phyloP scores from a whole-genome alignment of 2,329 filamentous ascomycete species.

The Purpureocillium takamizusanense region DNA sequence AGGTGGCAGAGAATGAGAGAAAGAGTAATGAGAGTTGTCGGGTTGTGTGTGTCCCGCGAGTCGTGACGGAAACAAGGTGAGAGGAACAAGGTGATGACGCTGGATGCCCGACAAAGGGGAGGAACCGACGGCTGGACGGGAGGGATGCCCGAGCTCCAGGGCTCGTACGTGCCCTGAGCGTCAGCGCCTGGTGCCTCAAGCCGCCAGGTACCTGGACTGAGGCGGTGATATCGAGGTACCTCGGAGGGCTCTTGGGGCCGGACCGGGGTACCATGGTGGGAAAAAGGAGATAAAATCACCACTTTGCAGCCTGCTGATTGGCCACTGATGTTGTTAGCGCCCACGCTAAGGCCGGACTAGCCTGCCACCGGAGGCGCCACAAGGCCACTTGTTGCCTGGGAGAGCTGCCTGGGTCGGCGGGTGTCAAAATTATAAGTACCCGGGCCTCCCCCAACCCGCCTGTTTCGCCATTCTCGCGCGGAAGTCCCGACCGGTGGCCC shows the following conservation, averaged over 20 bases:
- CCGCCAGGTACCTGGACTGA: conserved; percentile 11
- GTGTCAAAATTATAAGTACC: conserved; percentile 48
- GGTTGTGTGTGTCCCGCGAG: too few species aligned
- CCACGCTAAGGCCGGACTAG: conserved; percentile 26
- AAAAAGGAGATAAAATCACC: conserved; percentile 31
- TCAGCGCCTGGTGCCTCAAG: conserved; percentile 2
- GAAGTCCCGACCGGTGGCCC: conserved; percentile 48
- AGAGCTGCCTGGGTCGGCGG: conserved; percentile 24
- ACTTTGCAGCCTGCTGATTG: conserved; percentile 25
- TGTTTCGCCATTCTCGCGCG: conserved; percentile 40
- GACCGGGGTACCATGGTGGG: conserved; percentile 21
- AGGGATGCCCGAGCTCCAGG: conserved; percentile 1
- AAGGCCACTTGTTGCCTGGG: conserved; percentile 34
- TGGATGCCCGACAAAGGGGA: background rate
- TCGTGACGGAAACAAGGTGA: too few species aligned
- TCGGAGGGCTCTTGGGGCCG: conserved; percentile 23
- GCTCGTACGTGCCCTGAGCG: conserved; percentile 6
- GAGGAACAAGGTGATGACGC: background rate
- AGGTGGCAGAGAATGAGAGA: background rate
- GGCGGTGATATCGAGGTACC: conserved; percentile 25
- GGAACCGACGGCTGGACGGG: background rate
- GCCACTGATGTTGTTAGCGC: conserved; percentile 21
- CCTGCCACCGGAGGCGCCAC: conserved; percentile 33
- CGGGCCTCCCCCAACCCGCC: conserved; percentile 42
- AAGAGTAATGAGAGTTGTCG: too few species aligned